These are phyloP conservation scores for Termitomyces sp. DNA, from an alignment of 768 basidiomycete species.

Conservation along the genomic window DNA sequence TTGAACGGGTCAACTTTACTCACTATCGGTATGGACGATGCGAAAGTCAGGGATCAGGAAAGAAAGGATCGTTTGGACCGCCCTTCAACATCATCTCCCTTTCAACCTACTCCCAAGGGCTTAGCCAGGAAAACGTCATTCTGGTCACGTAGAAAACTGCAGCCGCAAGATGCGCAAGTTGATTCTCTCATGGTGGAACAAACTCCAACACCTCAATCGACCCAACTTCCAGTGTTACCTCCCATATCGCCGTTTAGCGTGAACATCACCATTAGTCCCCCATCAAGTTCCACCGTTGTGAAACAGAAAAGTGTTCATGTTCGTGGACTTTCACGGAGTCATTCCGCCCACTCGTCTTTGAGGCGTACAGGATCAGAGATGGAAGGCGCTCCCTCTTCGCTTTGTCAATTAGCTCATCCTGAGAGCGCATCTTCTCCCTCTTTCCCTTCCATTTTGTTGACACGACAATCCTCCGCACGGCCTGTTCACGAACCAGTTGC, in stretches of 20 bases:
- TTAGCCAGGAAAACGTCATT: conserved; percentile 59
- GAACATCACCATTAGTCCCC: conserved; percentile 20
- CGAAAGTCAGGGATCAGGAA: conserved; percentile 43
- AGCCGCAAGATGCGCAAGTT: conserved; percentile 12
- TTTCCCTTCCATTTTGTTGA: not conserved
- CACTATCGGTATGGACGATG: conserved; percentile 25
- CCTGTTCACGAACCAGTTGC: conserved; percentile 1
- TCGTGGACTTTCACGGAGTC: conserved; percentile 35
- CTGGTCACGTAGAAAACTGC: conserved; percentile 50
- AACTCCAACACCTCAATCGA: conserved; percentile 10
- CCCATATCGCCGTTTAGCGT: conserved; percentile 22
- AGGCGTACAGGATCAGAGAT: conserved; percentile 8
- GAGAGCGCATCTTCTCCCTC: not conserved
- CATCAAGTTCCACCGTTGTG: conserved; percentile 28
- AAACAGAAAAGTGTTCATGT: conserved; percentile 11
- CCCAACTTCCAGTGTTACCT: conserved; percentile 22
- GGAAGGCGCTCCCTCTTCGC: not conserved
- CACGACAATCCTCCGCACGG: conserved; percentile 10
- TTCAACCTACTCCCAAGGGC: conserved; percentile 28
- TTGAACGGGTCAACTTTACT: conserved; percentile 42
- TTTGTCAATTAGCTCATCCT: not conserved
- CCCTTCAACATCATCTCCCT: conserved; percentile 4
- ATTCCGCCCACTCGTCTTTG: conserved; percentile 25
- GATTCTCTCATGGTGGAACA: conserved; percentile 3
- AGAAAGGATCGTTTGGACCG: conserved; percentile 18